These are phyloP conservation scores for Discostella stelligeroides DNA, from an alignment of 108 stramenopile genomes.

Conservation along the genomic window DNA sequence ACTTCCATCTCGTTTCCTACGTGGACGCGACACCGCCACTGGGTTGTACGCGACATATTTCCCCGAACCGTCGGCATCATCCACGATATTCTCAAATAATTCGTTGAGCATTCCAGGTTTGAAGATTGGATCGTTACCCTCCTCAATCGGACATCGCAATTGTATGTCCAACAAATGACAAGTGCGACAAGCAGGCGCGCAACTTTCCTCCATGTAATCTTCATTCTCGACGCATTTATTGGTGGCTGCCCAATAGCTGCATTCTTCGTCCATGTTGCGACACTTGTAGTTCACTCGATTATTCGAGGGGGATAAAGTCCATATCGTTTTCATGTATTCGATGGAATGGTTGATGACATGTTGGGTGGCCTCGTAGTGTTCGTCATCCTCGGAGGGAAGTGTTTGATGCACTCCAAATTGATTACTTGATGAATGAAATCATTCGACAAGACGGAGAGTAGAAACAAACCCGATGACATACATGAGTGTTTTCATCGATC, in stretches of 20 bases:
- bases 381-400: conserved; percentile 13
- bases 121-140: conserved; percentile 54
- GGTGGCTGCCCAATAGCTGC: conserved; percentile 58
- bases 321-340: conserved; percentile 38
- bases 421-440: too few relatives aligned
- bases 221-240: conserved; percentile 55
- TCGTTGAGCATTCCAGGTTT: conserved; percentile 67
- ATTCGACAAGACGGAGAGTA: too few relatives aligned
- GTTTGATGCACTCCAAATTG: conserved; percentile 37
- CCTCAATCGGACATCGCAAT: conserved; percentile 66
- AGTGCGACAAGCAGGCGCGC: conserved; percentile 78
- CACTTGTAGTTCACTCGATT: conserved; percentile 45
- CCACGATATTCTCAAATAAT: conserved; percentile 69
- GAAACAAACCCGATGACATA: too few relatives aligned
- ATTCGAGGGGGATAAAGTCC: conserved; percentile 16
- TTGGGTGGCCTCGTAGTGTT: conserved; percentile 5
- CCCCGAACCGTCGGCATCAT: conserved; percentile 29
- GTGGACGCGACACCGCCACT: conserved; percentile 64
- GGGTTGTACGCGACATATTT: conserved; percentile 54
- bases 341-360: conserved; percentile 24
- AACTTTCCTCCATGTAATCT: conserved; percentile 52
- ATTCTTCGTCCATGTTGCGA: conserved; percentile 53
- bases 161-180: conserved; percentile 59
- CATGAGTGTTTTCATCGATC: too few relatives aligned
- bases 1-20: conserved; percentile 30